Base-by-base conservation (phyloP, 2,329 filamentous ascomycete genomes). In the Acephala macrosclerotiorum region DNA sequence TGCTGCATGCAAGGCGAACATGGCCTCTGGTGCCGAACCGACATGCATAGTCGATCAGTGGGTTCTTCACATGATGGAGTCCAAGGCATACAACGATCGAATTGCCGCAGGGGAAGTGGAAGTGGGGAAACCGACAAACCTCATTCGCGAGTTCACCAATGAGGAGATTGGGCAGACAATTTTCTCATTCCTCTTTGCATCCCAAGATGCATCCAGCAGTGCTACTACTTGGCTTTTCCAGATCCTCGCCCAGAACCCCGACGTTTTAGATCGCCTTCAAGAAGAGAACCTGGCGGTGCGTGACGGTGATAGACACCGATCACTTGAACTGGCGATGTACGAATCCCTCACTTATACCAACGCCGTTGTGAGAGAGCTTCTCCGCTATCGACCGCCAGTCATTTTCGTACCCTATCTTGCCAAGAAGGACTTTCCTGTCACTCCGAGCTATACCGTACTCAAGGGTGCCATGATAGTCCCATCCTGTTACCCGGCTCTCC, bases 31-130 rank as follows among this genome's bases (percentile, higher is more conserved):
- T 68, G 90, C 88, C 40, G 80, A 87, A 70, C 83, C 91, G 18
- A 87, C 85, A 29, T 94, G 91, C 76, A 93, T 93, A 72, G 87
- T 94, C 75, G 91, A 94, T 76, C 88, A 88, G 45, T 94, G 92
- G 92, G 84, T 94, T 61, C 84, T 87, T 72, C 83, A 86, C 66
- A 93, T 94, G 88, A 85, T 91, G 73, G 88, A 91, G 64, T 93
- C 89, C 0, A 85, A 90, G 70, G 80, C 79, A 53, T 93, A 93
- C 78, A 84, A 85, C 45, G 84, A 90, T 68, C 84, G 84, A 64
- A 75, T 92, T 38, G 90, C 86, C 2, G 85, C 86, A 58, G 91
- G 91, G 29, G 76, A 79, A 3, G 66, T 56, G 0, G 64, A 75
- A 7, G 72, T 72, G 0, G 80, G 82, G 72, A 84, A 81, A 66